Percentiles rank a stretch among this genome's conserved stretches.
phyloP scores from a whole-genome alignment of 495 filamentous ascomycete genomes.

The Aspergillus nanangensis region DNA sequence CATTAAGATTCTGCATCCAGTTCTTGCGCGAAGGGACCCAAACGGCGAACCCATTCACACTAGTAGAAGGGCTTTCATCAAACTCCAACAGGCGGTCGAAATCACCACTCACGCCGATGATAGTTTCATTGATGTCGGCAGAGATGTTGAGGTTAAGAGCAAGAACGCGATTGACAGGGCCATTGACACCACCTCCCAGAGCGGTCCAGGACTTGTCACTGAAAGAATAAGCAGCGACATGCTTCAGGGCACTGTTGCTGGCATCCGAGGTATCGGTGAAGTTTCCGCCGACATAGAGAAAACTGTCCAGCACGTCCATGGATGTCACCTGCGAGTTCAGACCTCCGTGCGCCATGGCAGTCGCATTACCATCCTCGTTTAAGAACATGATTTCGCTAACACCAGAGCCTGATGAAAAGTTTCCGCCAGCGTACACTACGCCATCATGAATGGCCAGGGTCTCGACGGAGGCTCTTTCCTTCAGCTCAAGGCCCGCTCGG shows the following conservation, averaged over 20 bases:
- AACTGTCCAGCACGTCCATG: slow-evolving; percentile 59
- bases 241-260: slow-evolving; percentile 55
- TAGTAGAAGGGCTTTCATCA: slow-evolving; percentile 52
- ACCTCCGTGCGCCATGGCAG: slow-evolving; percentile 61
- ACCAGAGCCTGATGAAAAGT: slow-evolving; percentile 66
- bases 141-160: slow-evolving; percentile 79
- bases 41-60: slow-evolving; percentile 73
- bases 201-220: slow-evolving; percentile 65
- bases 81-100: slow-evolving; percentile 71
- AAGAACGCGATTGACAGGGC: slow-evolving; percentile 67
- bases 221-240: slow-evolving; percentile 73
- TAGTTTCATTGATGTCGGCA: slow-evolving; percentile 60
- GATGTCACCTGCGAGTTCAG: slow-evolving; percentile 74
- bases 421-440: slow-evolving; percentile 73
- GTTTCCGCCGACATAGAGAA: slow-evolving; percentile 77
- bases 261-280: slow-evolving; percentile 73
- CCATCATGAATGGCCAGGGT: slow-evolving; percentile 55
- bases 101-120: slow-evolving; percentile 73
- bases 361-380: slow-evolving; percentile 52
- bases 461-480: slow-evolving; percentile 58
- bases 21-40: slow-evolving; percentile 90
- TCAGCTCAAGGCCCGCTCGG: slow-evolving; percentile 64
- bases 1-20: slow-evolving; percentile 81
- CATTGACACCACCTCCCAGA: slow-evolving; percentile 84
- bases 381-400: slow-evolving; percentile 74